Evolutionary conservation across 164 flowering plant species (phyloP).

Genomic region (Kingdonia uniflora): DNA sequence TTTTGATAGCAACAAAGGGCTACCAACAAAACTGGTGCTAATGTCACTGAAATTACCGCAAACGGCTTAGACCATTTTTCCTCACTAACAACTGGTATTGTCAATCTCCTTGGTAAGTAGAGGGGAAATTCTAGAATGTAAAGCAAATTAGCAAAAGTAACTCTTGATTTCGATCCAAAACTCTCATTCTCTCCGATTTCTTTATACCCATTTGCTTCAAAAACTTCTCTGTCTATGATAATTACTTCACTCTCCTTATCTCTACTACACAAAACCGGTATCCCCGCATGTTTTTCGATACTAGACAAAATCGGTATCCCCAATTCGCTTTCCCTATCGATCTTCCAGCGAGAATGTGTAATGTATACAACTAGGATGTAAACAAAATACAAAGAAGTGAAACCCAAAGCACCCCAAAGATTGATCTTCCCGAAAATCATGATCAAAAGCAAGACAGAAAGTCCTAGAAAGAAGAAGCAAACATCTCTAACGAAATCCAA

Average conservation of each 20-base stretch:
- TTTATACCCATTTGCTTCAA: conserved; percentile 10
- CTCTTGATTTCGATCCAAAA: conserved; percentile 9
- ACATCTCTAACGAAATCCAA: conserved; percentile 49
- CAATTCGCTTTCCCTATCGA: conserved; percentile 6
- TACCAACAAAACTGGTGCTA: conserved; percentile 33
- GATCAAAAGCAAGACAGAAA: conserved; percentile 26
- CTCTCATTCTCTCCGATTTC: background rate
- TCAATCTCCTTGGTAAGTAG: conserved; percentile 34
- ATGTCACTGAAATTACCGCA: conserved; percentile 31
- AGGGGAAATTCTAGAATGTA: conserved; percentile 29
- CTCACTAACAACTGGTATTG: conserved; percentile 37
- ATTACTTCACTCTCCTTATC: conserved; percentile 8
- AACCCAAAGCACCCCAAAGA: conserved; percentile 45
- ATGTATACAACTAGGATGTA: conserved; percentile 43
- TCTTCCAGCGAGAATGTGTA: conserved; percentile 17
- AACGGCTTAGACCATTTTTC: conserved; percentile 38
- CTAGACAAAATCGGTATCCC: conserved; percentile 4
- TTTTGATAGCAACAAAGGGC: conserved; percentile 22
- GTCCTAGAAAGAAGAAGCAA: conserved; percentile 36
- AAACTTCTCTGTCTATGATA: conserved; percentile 1
- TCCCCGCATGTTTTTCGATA: conserved; percentile 9
- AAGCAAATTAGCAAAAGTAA: conserved; percentile 9
- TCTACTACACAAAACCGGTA: conserved; percentile 16
- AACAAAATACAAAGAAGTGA: conserved; percentile 36
- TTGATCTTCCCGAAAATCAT: conserved; percentile 36